Evolutionary conservation across 2,329 filamentous ascomycete genomes (phyloP), one percentile per base, ranked within the genome.

Genomic region (Leptographium wingfieldii): DNA sequence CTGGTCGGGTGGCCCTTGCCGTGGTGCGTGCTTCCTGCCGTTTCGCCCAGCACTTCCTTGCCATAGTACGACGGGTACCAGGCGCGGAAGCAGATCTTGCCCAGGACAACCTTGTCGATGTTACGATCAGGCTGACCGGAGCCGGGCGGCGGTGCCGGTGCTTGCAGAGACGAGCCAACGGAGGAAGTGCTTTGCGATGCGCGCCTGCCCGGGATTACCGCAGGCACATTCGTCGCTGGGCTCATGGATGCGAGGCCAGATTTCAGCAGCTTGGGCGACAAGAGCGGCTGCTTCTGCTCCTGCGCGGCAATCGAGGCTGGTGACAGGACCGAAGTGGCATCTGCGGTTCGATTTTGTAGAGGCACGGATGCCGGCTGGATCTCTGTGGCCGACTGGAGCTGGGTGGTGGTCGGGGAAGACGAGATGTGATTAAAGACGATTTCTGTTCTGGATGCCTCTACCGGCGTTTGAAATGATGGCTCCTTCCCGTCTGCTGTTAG

Each of bases 61-160:
- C 77, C 78, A 71, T 96, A 96, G 72, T 92, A 94, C 19, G 90
- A 95, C 9, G 91, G 90, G 71, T 94, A 96, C 91, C 92, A 96
- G 3, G 92, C 88, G 67, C 86, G 85, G 74, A 96, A 95, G 67
- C 85, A 84, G 38, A 94, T 78, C 67, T 91, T 84, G 5, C 92
- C 92, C 63, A 96, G 78, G 59, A 95, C 86, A 57, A 96, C 89
- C 69, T 90, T 88, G 69, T 90, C 84, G 65, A 96, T 87, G 70
- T 95, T 96, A 60, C 88, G 87, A 66, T 87, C 85, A 11, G 78
- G 69, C 43, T 73, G 72, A 27, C 63, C 56, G 1, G 72, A 73
- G 6, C 74, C 72, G 1, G 71, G 67, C 33, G 71, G 72, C 11
- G 66, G 66, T 2, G 68, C 60, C 10, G 54, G 12, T 19, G 59